phyloP scores from a whole-genome alignment of 768 basidiomycete genomes.

The Russula sp. region DNA sequence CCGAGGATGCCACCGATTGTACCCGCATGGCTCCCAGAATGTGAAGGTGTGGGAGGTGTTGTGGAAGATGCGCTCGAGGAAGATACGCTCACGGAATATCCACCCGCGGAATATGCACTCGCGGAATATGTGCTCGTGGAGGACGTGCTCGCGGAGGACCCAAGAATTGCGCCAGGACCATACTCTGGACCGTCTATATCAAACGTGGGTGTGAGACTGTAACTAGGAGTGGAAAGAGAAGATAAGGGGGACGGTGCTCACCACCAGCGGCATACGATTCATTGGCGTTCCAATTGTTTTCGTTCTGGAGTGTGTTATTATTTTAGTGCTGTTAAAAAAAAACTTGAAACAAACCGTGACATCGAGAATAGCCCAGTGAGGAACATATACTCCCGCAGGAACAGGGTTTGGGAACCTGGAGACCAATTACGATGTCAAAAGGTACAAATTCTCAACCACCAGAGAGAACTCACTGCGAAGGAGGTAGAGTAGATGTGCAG shows the following conservation, averaged over 20 bases:
- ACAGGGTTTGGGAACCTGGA: conserved; percentile 15
- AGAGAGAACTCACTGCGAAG: conserved; percentile 15
- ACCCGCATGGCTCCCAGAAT: too few relatives aligned
- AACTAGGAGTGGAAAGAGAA: not conserved
- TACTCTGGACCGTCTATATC: conserved; percentile 3
- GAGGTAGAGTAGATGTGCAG: not conserved
- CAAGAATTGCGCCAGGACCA: not conserved
- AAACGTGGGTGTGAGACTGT: not conserved
- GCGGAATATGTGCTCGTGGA: too few relatives aligned
- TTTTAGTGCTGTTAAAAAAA: not conserved
- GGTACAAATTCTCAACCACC: too few relatives aligned
- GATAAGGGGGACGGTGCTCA: not conserved
- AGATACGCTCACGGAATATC: too few relatives aligned
- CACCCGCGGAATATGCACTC: too few relatives aligned
- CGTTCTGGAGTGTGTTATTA: not conserved
- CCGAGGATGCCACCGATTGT: too few relatives aligned
- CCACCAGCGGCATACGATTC: not conserved
- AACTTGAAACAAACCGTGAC: not conserved
- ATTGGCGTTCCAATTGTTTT: not conserved
- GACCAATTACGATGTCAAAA: not conserved
- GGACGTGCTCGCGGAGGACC: too few relatives aligned
- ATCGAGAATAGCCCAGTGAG: conserved; percentile 7
- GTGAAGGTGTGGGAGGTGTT: too few relatives aligned
- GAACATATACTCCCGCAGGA: conserved; percentile 10
- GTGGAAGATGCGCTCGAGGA: too few relatives aligned